Base-by-base conservation (phyloP, 208 protist genomes). In the Leishmania tropica region DNA sequence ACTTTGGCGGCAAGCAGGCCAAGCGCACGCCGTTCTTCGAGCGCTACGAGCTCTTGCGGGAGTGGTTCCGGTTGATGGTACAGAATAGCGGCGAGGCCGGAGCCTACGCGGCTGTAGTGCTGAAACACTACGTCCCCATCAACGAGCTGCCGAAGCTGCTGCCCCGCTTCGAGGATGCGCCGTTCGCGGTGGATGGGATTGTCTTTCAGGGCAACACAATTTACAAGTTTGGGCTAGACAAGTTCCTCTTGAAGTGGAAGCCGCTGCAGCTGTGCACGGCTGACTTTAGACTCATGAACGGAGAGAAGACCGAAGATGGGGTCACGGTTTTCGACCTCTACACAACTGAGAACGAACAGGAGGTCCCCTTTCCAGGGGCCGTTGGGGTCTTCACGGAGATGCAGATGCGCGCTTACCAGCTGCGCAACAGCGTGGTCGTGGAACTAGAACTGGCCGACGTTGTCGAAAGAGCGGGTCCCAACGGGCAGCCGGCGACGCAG, bases 161-260 rank as follows among this genome's bases (percentile, higher is more conserved):
- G 28, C 86, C 91, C 0, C 76, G 80, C 53, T 85, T 90, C 71
- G 89, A 95, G 31, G 81, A 89, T 37, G 79, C 87, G 8, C 83
- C 89, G 19, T 88, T 92, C 31, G 80, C 87, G 1, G 88, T 96
- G 70, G 95, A 98, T 75, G 95, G 95, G 54, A 83, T 98, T 21
- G 88, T 98, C 8, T 96, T 98, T 76, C 95, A 98, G 85, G 86
- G 93, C 79, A 90, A 89, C 75, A 83, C 85, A 37, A 42, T 87
- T 56, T 98, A 98, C 84, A 85, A 86, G 76, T 94, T 90, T 76
- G 93, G 93, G 10, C 37, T 81, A 0, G 95, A 98, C 85, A 92
- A 89, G 77, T 76, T 83, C 28, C 83, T 98, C 77, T 76, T 92
- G 68, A 98, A 98, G 79, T 98, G 95, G 95, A 98, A 98, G 82